Evolutionary conservation across 495 filamentous ascomycete genomes (phyloP).

Genomic region (Talaromyces wortmannii): DNA sequence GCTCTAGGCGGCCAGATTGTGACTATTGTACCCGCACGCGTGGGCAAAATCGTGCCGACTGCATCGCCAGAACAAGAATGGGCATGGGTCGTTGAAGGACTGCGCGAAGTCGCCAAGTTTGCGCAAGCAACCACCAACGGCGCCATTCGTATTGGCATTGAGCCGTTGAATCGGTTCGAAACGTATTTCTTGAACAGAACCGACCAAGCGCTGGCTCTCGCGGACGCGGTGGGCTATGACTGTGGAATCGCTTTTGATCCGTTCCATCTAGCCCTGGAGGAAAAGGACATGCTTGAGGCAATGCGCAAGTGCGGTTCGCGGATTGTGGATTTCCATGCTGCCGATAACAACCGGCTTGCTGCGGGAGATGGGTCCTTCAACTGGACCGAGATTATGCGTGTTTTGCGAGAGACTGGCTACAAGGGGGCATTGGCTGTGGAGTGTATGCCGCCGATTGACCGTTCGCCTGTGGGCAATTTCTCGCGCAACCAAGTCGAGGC

Average conservation of each 20-base stretch:
- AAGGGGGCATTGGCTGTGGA: conserved; percentile 15
- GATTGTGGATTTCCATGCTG: conserved; percentile 17
- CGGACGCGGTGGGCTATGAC: conserved; percentile 11
- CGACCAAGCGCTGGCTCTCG: conserved; percentile 14
- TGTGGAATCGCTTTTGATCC: conserved; percentile 18
- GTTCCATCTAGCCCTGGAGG: conserved; percentile 19
- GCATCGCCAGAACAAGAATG: conserved; percentile 13
- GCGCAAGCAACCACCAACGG: conserved; percentile 5
- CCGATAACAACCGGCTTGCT: conserved; percentile 17
- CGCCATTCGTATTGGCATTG: conserved; percentile 13
- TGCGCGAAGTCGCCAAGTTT: conserved; percentile 11
- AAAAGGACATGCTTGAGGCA: conserved; percentile 13
- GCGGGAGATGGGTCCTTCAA: conserved; percentile 15
- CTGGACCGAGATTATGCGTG: conserved; percentile 13
- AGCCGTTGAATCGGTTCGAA: conserved; percentile 20
- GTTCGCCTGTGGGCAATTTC: conserved; percentile 10
- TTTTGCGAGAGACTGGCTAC: conserved; percentile 14
- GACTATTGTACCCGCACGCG: conserved; percentile 15
- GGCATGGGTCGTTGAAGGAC: conserved; percentile 18
- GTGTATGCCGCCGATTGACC: conserved; percentile 19
- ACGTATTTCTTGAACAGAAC: conserved; percentile 16
- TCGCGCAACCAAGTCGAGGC: conserved; percentile 7
- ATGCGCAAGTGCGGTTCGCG: conserved; percentile 11
- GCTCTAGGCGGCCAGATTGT: conserved; percentile 15
- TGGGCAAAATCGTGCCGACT: conserved; percentile 17